Base-by-base conservation (phyloP, 768 basidiomycete species). In the Russula ochroleuca region DNA sequence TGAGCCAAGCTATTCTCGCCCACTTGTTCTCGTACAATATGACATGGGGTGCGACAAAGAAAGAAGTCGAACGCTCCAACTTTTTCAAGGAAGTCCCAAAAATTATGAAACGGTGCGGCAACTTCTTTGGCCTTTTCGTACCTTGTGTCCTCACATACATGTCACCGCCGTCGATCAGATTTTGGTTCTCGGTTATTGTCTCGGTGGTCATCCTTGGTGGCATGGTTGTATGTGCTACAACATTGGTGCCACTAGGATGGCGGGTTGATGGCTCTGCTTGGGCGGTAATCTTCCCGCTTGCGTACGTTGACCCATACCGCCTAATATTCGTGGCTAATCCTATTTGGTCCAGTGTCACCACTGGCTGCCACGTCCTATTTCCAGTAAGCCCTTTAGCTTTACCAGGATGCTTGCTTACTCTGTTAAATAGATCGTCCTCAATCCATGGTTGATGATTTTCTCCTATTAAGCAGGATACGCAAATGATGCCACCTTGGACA, bases 11-110 rank as follows among this genome's bases (percentile, higher is more conserved):
- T 1, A 76, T 89, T 38, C 77, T 88, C 23, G 84, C 87, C 1
- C 86, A 89, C 67, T 62, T 87, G 75, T 87, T 89, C 73, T 87
- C 85, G 7, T 88, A 87, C 75, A 86, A 89, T 73, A 88, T 88
- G 69, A 81, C 82, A 11, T 92, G 90, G 90, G 82, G 83, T 25
- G 85, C 88, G 6, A 92, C 90, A 5, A 83, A 83, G 69, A 91
- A 92, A 82, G 89, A 90, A 73, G 90, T 94, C 49, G 87, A 94
- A 74, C 81, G 84, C 59, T 90, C 88, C 15, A 94, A 94, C 70
- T 94, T 96, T 79, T 94, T 91, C 82, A 84, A 88, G 65, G 93
- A 96, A 74, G 84, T 94, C 8, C 94, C 94, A 3, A 83, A 84
- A 66, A 94, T 95, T 69, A 76, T 85, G 73, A 87, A 86, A 68